phyloP scores from a whole-genome alignment of 345 rosid species.

The Aegle marmelos region DNA sequence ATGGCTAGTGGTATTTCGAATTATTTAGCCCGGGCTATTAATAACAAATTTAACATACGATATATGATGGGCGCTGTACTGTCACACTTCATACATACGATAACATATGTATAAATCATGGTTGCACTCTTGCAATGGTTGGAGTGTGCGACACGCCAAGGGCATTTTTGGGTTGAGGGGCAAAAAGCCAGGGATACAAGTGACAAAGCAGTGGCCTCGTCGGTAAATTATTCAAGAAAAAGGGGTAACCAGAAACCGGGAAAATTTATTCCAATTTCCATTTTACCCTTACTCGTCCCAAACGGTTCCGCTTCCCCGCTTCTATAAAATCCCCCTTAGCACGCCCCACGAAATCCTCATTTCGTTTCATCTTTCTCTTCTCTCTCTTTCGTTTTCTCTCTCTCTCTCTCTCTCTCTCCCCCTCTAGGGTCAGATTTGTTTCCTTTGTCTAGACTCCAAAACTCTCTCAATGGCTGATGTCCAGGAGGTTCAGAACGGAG shows the following conservation, averaged over 20 bases:
- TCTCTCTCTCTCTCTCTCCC: slow-evolving; percentile 28
- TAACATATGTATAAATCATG: neutral
- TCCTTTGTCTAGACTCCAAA: neutral
- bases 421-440: slow-evolving; percentile 27
- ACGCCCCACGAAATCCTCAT: slow-evolving; percentile 10
- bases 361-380: neutral
- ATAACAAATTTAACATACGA: neutral
- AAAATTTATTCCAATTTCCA: slow-evolving; percentile 17
- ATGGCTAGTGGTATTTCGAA: neutral
- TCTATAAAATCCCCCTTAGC: slow-evolving; percentile 34
- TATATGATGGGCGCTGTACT: neutral
- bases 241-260: slow-evolving; percentile 20
- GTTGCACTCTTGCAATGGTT: neutral
- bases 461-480: slow-evolving; percentile 44
- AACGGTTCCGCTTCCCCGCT: slow-evolving; percentile 65
- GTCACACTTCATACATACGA: neutral
- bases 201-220: slow-evolving; percentile 5
- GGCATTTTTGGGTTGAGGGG: slow-evolving; percentile 15
- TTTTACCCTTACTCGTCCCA: slow-evolving; percentile 23
- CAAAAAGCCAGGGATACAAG: neutral
- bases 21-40: neutral
- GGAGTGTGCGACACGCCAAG: slow-evolving; percentile 11
- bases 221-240: slow-evolving; percentile 28
- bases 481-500: slow-evolving; percentile 58
- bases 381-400: neutral